phyloP scores from a whole-genome alignment of 2,329 filamentous ascomycete genomes.

The Pyricularia pennisetigena region DNA sequence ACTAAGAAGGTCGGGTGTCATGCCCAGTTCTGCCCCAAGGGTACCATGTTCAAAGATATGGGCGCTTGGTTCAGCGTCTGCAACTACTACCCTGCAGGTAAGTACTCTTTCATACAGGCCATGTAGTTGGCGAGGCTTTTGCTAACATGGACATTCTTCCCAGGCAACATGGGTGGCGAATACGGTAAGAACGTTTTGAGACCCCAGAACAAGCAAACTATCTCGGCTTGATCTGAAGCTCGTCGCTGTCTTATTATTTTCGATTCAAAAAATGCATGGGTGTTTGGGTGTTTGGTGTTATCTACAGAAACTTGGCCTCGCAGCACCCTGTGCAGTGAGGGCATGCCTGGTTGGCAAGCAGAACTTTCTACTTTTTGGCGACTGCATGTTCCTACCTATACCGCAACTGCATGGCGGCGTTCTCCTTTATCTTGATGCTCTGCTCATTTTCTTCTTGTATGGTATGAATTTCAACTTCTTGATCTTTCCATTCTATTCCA shows the following conservation, averaged over 20 bases:
- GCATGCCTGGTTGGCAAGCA: neutral
- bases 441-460: neutral
- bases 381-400: neutral
- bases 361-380: neutral
- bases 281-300: neutral
- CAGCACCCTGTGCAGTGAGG: neutral
- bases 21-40: constrained; percentile 40
- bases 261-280: neutral
- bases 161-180: constrained; percentile 42
- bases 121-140: neutral
- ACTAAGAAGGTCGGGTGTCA: constrained; percentile 55
- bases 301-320: neutral
- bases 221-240: constrained; percentile 10
- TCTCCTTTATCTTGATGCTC: constrained; percentile 2
- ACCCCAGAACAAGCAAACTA: constrained; percentile 24
- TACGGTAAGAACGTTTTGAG: constrained; percentile 40
- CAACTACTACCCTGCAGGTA: constrained; percentile 74
- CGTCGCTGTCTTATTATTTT: neutral
- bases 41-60: constrained; percentile 35
- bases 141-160: constrained; percentile 9
- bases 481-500: constrained; percentile 1
- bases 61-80: constrained; percentile 72
- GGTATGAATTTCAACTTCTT: neutral
- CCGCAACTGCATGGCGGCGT: constrained; percentile 2
- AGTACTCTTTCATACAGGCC: constrained; percentile 18